Conservation (phyloP, 805 yeast species). For the Cyberlindnera euphorbiiphila region DNA sequence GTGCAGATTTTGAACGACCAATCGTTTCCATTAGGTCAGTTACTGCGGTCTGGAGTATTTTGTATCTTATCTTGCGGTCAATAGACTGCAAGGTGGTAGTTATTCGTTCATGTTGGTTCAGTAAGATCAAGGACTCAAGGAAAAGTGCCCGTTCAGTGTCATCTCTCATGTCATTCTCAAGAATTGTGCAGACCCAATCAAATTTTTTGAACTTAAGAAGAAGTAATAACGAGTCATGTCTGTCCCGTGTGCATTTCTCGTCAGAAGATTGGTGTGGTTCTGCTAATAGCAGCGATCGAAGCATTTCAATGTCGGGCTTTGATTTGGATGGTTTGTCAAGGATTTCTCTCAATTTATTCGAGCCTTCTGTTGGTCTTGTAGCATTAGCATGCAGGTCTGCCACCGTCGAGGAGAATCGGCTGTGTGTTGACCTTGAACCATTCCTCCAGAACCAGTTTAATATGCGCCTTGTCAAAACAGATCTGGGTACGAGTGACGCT, state of each 20-base stretch:
- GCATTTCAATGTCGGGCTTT: slow-evolving; percentile 3
- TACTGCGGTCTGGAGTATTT: neutral
- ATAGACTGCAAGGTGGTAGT: neutral
- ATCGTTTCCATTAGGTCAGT: slow-evolving; percentile 2
- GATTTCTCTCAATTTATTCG: slow-evolving; percentile 2
- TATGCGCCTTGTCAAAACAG: neutral
- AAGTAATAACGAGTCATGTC: slow-evolving; percentile 4
- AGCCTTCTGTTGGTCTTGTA: too few species aligned
- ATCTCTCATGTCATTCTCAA: neutral
- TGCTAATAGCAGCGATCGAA: slow-evolving; percentile 4
- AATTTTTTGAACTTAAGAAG: slow-evolving; percentile 13
- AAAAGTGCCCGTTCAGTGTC: neutral
- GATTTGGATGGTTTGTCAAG: slow-evolving; percentile 1
- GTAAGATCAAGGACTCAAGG: neutral
- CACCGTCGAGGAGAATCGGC: slow-evolving; percentile 5
- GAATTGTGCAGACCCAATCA: slow-evolving; percentile 11
- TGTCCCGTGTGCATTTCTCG: slow-evolving; percentile 1
- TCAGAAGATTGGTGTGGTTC: neutral
- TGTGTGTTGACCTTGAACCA: neutral
- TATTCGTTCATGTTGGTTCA: slow-evolving; percentile 1
- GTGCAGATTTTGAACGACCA: slow-evolving; percentile 5
- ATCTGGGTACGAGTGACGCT: slow-evolving; percentile 6
- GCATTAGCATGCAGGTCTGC: too few species aligned
- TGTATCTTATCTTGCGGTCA: neutral
- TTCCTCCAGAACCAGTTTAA: neutral